These are phyloP conservation scores for Rhododendron williamsianum DNA, from an alignment of 148 eudicot genomes.

Conservation along the genomic window DNA sequence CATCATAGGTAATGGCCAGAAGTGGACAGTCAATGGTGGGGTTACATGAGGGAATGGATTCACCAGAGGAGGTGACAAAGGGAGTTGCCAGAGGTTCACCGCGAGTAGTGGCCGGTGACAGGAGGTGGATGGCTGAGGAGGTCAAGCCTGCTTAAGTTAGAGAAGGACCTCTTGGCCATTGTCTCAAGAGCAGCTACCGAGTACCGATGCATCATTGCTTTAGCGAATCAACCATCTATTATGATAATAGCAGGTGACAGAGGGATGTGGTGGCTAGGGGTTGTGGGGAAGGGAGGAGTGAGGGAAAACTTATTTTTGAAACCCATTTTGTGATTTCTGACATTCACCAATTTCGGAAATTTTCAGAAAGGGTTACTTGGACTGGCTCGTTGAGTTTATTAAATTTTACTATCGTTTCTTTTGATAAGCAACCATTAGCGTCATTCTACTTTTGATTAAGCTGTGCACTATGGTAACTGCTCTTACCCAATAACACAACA, in stretches of 20 bases:
- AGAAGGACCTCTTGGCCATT: too few species aligned
- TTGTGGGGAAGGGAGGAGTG: neutral
- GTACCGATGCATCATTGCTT: too few species aligned
- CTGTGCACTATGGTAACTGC: neutral
- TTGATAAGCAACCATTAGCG: neutral
- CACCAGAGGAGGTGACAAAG: neutral
- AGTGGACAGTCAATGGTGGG: neutral
- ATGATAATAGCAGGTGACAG: neutral
- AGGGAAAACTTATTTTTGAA: neutral
- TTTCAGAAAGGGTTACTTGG: neutral
- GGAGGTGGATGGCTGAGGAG: neutral
- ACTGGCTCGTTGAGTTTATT: neutral
- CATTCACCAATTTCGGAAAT: neutral
- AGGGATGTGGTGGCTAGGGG: neutral
- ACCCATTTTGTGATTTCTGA: neutral
- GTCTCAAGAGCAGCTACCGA: too few species aligned
- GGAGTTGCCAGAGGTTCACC: neutral
- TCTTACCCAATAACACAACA: neutral
- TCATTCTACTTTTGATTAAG: neutral
- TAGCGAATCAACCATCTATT: too few species aligned
- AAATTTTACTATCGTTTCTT: neutral
- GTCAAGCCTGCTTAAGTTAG: too few species aligned
- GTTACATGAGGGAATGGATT: neutral
- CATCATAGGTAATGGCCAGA: neutral
- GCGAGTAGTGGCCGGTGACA: neutral